phyloP scores from a whole-genome alignment of 441 rosid genomes.

The Metrosideros polymorpha region DNA sequence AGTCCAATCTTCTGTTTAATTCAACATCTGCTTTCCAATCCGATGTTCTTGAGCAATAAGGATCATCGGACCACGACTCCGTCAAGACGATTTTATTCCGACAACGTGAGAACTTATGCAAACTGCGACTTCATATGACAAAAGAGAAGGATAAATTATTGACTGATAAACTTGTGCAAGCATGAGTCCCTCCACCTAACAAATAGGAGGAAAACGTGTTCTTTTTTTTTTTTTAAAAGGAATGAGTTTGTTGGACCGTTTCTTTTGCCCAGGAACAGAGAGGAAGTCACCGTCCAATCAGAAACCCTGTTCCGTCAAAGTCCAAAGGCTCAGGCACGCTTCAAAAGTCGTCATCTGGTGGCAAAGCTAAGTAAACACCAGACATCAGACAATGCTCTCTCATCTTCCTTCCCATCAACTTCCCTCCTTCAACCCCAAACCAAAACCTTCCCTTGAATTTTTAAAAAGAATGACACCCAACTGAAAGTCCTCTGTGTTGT shows the following conservation, averaged over 20 bases:
- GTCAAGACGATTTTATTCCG: neutral
- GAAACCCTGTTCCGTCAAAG: slow-evolving; percentile 30
- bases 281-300: slow-evolving; percentile 31
- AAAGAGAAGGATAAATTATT: neutral
- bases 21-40: neutral
- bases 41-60: neutral
- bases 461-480: neutral
- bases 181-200: neutral
- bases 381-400: slow-evolving; percentile 26
- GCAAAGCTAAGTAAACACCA: slow-evolving; percentile 71
- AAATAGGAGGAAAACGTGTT: neutral
- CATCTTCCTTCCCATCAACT: slow-evolving; percentile 22
- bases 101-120: neutral
- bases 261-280: neutral
- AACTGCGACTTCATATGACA: neutral
- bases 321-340: neutral
- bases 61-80: neutral
- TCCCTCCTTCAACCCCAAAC: slow-evolving; percentile 32
- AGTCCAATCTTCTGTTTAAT: neutral
- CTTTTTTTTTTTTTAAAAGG: neutral
- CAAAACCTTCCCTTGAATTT: neutral
- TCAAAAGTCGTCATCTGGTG: slow-evolving; percentile 53
- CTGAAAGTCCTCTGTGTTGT: neutral
- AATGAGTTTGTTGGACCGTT: neutral
- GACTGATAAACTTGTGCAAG: neutral